These are phyloP conservation scores for Sphagnurus paluster DNA, from an alignment of 1,284 basidiomycete genomes.

Conservation along the genomic window DNA sequence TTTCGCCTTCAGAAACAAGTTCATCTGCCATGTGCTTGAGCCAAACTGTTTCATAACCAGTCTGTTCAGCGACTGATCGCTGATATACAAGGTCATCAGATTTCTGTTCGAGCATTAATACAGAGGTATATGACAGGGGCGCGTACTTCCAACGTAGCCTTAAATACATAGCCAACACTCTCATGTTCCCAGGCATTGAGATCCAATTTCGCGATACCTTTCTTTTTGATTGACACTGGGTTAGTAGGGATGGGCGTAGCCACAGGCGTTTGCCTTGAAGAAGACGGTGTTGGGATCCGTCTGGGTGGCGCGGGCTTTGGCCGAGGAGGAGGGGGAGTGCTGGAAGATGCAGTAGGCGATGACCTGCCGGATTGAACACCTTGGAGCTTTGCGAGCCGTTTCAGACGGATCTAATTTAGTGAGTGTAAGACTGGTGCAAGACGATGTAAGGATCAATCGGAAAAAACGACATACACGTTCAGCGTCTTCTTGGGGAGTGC, in stretches of 20 bases:
- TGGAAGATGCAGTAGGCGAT: constrained; percentile 29
- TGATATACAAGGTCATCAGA: constrained; percentile 30
- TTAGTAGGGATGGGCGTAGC: constrained; percentile 27
- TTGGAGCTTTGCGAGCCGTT: constrained; percentile 81
- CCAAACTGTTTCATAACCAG: constrained; percentile 78
- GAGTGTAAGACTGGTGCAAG: constrained; percentile 1
- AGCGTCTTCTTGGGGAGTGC: constrained; percentile 67
- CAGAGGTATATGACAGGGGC: constrained; percentile 29
- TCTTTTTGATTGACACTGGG: constrained; percentile 45
- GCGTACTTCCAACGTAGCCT: constrained; percentile 75
- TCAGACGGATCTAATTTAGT: constrained; percentile 74
- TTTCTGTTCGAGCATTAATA: not conserved
- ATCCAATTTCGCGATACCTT: constrained; percentile 53
- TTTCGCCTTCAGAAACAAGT: constrained; percentile 61
- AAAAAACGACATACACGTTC: constrained; percentile 56
- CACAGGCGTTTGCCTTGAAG: constrained; percentile 27
- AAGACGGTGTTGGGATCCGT: constrained; percentile 23
- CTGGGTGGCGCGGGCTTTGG: constrained; percentile 33
- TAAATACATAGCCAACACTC: constrained; percentile 67
- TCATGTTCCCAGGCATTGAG: constrained; percentile 72
- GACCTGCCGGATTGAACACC: constrained; percentile 30
- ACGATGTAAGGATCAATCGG: constrained; percentile 6
- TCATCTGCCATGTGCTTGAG: constrained; percentile 79
- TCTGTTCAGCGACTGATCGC: constrained; percentile 71
- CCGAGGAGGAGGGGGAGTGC: constrained; percentile 30